Conservation (phyloP, 1,139 yeast genomes). For the Yamadazyma atmosphaerica region DNA sequence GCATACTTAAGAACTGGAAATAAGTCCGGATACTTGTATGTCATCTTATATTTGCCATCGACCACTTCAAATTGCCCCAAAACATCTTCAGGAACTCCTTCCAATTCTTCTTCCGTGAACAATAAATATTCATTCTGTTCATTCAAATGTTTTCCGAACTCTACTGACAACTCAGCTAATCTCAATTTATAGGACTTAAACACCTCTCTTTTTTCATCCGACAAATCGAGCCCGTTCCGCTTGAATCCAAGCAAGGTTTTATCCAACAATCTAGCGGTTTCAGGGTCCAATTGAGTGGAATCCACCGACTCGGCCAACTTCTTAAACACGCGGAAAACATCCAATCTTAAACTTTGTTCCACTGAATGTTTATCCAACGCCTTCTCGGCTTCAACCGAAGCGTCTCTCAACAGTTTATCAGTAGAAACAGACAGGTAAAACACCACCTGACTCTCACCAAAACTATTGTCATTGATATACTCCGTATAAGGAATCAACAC, state of each 20-base stretch:
- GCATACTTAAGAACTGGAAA: conserved; percentile 78
- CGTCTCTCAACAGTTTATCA: conserved; percentile 63
- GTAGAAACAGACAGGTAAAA: conserved; percentile 73
- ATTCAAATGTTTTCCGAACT: conserved; percentile 64
- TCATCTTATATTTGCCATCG: conserved; percentile 60
- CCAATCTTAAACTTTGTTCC: conserved; percentile 66
- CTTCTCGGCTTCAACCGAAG: conserved; percentile 65
- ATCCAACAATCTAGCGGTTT: conserved; percentile 55
- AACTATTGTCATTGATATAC: conserved; percentile 47
- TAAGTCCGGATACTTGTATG: conserved; percentile 79
- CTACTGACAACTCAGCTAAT: conserved; percentile 55
- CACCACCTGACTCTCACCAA: conserved; percentile 49
- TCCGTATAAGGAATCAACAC: conserved; percentile 54
- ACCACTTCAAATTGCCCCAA: conserved; percentile 55
- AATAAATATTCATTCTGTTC: conserved; percentile 64
- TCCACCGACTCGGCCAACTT: conserved; percentile 42
- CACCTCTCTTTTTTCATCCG: conserved; percentile 52
- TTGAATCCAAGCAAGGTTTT: conserved; percentile 56
- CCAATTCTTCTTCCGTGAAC: conserved; percentile 64
- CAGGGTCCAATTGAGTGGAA: conserved; percentile 45
- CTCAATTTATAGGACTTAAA: conserved; percentile 60
- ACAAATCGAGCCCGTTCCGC: conserved; percentile 67
- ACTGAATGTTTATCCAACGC: conserved; percentile 54
- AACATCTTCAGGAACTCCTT: conserved; percentile 70
- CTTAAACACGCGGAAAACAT: conserved; percentile 61